Conservation (phyloP, 2,329 filamentous ascomycete species). For the Fusarium agapanthi region DNA sequence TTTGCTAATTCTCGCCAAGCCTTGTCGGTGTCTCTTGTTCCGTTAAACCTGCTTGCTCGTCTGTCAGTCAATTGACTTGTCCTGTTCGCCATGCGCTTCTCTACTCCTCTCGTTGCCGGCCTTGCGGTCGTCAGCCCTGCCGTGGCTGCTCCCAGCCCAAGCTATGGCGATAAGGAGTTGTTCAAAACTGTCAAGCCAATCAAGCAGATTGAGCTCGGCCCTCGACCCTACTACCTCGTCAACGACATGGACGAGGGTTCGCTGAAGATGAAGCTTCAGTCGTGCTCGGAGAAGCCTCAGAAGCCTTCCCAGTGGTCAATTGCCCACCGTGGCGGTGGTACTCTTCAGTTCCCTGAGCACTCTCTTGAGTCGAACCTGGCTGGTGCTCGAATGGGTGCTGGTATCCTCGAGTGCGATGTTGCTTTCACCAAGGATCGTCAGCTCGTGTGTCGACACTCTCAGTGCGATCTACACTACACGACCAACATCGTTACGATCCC, state of each 20-base stretch:
- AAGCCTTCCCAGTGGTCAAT: conserved; percentile 65
- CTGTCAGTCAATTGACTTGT: conserved; percentile 11
- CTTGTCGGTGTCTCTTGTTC: background rate
- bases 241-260: conserved; percentile 68
- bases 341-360: conserved; percentile 72
- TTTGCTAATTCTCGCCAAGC: conserved; percentile 1
- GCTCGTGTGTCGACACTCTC: conserved; percentile 74
- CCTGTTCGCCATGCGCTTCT: conserved; percentile 45
- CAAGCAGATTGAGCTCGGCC: conserved; percentile 65
- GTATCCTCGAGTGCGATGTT: conserved; percentile 74
- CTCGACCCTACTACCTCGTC: conserved; percentile 71
- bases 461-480: conserved; percentile 74
- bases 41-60: background rate
- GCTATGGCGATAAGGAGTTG: conserved; percentile 14
- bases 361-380: conserved; percentile 66
- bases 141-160: conserved; percentile 41
- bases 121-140: conserved; percentile 43
- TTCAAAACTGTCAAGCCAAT: conserved; percentile 53
- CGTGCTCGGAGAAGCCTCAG: conserved; percentile 64
- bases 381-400: conserved; percentile 73
- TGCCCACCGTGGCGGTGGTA: conserved; percentile 69
- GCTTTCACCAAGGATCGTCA: conserved; percentile 71
- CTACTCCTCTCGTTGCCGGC: conserved; percentile 42
- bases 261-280: conserved; percentile 67
- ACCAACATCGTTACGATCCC: conserved; percentile 72